Conservation (phyloP, 805 yeast species). For the Grigorovia transvaalensis region DNA sequence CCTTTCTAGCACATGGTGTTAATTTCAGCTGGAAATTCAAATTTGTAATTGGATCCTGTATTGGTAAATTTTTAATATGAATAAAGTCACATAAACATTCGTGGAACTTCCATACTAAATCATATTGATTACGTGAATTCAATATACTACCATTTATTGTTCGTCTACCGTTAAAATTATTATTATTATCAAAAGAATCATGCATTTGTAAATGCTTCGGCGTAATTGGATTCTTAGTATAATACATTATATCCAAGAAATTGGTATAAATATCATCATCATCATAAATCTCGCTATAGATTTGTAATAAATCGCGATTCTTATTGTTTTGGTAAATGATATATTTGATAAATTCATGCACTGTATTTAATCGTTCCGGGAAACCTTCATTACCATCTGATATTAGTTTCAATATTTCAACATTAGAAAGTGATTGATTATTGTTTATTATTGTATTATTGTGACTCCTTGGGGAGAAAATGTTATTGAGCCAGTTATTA, state of each 20-base stretch:
- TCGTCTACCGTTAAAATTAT: not conserved
- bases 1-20: not conserved
- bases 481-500: slow-evolving; percentile 13
- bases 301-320: slow-evolving; percentile 15
- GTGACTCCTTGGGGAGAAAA: not conserved
- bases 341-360: slow-evolving; percentile 18
- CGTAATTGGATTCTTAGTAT: slow-evolving; percentile 18
- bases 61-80: slow-evolving; percentile 26
- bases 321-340: slow-evolving; percentile 15
- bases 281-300: slow-evolving; percentile 19
- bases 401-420: not conserved
- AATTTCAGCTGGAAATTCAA: slow-evolving; percentile 2
- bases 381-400: slow-evolving; percentile 5
- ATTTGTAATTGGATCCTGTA: slow-evolving; percentile 8
- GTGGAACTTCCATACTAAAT: slow-evolving; percentile 35
- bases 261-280: slow-evolving; percentile 20
- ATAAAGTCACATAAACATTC: slow-evolving; percentile 30
- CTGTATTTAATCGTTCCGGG: slow-evolving; percentile 15
- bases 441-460: slow-evolving; percentile 3
- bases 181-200: slow-evolving; percentile 11
- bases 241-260: slow-evolving; percentile 19
- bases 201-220: slow-evolving; percentile 13
- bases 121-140: slow-evolving; percentile 28
- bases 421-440: not conserved
- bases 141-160: slow-evolving; percentile 13